Evolutionary conservation across 495 filamentous ascomycete species (phyloP), one percentile per base, ranked within the genome.

Genomic region (Barbatosphaeria neglecta): DNA sequence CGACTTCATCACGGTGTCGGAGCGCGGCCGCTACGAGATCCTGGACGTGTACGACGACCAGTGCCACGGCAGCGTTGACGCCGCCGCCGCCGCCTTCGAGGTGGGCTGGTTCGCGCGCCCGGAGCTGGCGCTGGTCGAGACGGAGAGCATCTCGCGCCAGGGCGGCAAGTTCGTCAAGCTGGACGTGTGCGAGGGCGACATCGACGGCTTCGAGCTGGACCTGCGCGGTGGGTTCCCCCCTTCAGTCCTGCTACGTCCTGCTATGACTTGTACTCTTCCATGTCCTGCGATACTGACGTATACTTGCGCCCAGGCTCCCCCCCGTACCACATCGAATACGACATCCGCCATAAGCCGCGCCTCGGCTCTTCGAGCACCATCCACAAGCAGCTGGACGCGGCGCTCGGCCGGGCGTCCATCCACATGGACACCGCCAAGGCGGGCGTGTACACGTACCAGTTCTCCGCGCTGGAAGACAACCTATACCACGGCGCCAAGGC

Each of bases 101-200:
- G 77, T 98, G 11, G 73, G 76, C 16, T 96, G 89, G 88, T 83
- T 89, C 46, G 73, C 84, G 22, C 75, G 88, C 27, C 92, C 92
- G 6, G 70, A 80, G 43, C 72, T 96, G 27, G 73, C 70, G 20
- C 61, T 92, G 16, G 59, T 81, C 1, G 77, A 83, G 46, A 80
- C 77, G 28, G 68, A 79, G 6, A 65, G 75, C 22, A 66, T 88
- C 11, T 65, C 56, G 17, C 39, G 59, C 55, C 63, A 52, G 22
- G 72, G 60, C 44, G 65, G 65, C 31, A 72, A 66, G 46, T 87
- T 70, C 56, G 57, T 79, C 48, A 86, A 90, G 60, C 73, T 77
- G n/a, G 80, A 84, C 50, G 80, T 98, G 43, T 98, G 92, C 54
- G 87, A 98, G 65, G 90, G 92, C 16, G 90, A 96, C 42, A 83